Percentiles rank a stretch among this genome's conserved stretches.
These are phyloP conservation scores for Nadsonia fulvescens DNA, from an alignment of 805 yeast genomes.

Conservation along the genomic window DNA sequence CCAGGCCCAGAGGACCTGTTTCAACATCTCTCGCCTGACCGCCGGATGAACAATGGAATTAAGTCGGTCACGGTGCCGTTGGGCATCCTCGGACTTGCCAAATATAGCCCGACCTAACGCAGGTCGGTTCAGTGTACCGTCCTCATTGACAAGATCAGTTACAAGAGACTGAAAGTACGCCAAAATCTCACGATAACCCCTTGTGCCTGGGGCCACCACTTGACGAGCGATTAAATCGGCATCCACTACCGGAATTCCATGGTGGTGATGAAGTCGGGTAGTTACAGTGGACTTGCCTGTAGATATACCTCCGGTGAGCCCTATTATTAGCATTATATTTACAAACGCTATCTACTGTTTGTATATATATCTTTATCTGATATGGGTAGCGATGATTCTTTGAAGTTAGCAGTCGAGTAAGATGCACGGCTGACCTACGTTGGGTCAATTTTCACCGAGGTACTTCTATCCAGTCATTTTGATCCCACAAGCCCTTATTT, in stretches of 20 bases:
- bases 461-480: too few species aligned
- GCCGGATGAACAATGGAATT: conserved; percentile 81
- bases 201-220: conserved; percentile 64
- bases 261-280: conserved; percentile 28
- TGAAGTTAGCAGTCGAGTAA: too few species aligned
- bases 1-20: conserved; percentile 40
- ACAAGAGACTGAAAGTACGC: conserved; percentile 36
- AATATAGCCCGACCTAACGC: conserved; percentile 69
- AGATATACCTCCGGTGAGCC: conserved; percentile 96
- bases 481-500: too few species aligned
- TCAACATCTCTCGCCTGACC: conserved; percentile 47
- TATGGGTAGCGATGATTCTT: too few species aligned
- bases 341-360: too few species aligned
- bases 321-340: conserved; percentile 61
- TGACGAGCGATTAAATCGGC: conserved; percentile 83
- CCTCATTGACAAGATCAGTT: conserved; percentile 26
- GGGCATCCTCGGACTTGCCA: conserved; percentile 34
- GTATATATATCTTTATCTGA: too few species aligned
- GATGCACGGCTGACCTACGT: too few species aligned
- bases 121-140: conserved; percentile 43
- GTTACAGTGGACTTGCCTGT: conserved; percentile 94
- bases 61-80: conserved; percentile 31
- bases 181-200: conserved; percentile 52
- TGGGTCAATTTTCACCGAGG: too few species aligned
- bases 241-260: conserved; percentile 50